Evolutionary conservation across 2,329 filamentous ascomycete species (phyloP).

Genomic region (Polychaeton citri): DNA sequence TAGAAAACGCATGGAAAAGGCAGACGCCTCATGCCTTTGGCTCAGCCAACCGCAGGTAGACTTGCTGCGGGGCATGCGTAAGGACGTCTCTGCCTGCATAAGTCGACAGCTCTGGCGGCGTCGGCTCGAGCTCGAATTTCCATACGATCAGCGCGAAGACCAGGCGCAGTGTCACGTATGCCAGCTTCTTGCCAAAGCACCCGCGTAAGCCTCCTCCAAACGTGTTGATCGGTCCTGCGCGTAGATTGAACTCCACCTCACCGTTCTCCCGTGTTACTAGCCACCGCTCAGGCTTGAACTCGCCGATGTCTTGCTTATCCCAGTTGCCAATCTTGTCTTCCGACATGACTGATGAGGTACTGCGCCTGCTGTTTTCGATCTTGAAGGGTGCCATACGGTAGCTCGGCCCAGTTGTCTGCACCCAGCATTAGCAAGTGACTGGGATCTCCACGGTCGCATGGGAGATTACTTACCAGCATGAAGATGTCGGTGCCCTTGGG

Average conservation of each 20-base stretch:
- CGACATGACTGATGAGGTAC: constrained; percentile 14
- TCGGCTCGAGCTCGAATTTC: constrained; percentile 16
- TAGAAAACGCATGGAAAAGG: no score
- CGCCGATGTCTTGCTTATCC: constrained; percentile 14
- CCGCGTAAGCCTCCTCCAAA: constrained; percentile 26
- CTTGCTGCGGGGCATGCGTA: constrained; percentile 16
- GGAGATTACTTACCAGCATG: constrained; percentile 10
- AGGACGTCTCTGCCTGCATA: constrained; percentile 15
- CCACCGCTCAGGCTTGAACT: constrained; percentile 30
- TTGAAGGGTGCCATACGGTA: constrained; percentile 8
- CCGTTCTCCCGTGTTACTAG: constrained; percentile 17
- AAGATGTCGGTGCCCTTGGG: constrained; percentile 26
- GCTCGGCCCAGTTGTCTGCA: constrained; percentile 8
- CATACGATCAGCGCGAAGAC: constrained; percentile 17
- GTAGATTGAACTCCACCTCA: constrained; percentile 20
- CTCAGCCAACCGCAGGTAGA: constrained; percentile 10
- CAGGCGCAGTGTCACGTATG: constrained; percentile 17
- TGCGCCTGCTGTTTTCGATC: constrained; percentile 19
- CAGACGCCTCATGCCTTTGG: background rate
- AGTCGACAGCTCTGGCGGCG: constrained; percentile 10
- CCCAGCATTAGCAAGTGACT: no score
- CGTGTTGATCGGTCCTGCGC: constrained; percentile 20
- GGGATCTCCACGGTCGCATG: no score
- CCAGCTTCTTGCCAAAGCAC: constrained; percentile 22
- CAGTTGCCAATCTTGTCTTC: constrained; percentile 15